These are phyloP conservation scores for Eimeria acervulina DNA, from an alignment of 169 alveolate genomes.

Conservation along the genomic window DNA sequence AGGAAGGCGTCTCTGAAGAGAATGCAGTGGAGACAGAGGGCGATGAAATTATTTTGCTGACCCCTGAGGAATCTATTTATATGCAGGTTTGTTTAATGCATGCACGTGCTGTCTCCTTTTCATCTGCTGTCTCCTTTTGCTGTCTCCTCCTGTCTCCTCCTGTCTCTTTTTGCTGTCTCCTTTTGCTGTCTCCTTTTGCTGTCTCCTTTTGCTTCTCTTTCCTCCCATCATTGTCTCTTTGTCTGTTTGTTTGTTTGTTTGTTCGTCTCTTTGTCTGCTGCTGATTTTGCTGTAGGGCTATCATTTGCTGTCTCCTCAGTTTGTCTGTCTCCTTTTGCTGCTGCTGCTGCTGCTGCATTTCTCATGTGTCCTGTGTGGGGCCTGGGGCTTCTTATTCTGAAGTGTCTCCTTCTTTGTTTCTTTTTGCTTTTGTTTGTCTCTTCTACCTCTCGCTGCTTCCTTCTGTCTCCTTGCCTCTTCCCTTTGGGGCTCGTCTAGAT, in stretches of 20 bases:
- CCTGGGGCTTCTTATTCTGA: no score
- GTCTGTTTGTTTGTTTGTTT: no score
- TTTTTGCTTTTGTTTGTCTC: no score
- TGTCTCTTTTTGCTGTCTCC: conserved; percentile 1
- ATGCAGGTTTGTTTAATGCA: neutral
- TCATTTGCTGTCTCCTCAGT: no score
- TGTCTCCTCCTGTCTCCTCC: neutral
- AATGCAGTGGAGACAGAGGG: neutral
- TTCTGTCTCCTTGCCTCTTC: no score
- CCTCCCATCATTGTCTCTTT: neutral
- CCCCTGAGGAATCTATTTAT: conserved; percentile 7
- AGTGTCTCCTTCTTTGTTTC: no score
- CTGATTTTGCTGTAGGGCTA: neutral
- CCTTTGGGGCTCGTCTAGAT: no score
- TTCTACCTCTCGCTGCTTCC: no score
- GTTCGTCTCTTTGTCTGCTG: neutral
- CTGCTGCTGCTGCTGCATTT: conserved; percentile 29
- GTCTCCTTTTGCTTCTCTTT: neutral
- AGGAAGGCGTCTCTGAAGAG: neutral
- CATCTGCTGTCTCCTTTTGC: neutral
- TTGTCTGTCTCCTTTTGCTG: neutral
- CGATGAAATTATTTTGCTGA: neutral
- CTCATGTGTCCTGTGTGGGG: no score
- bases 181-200: neutral
- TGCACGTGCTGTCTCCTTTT: neutral